Evolutionary conservation across 352 stramenopile species (phyloP).

Genomic region (Phytophthora citricola): DNA sequence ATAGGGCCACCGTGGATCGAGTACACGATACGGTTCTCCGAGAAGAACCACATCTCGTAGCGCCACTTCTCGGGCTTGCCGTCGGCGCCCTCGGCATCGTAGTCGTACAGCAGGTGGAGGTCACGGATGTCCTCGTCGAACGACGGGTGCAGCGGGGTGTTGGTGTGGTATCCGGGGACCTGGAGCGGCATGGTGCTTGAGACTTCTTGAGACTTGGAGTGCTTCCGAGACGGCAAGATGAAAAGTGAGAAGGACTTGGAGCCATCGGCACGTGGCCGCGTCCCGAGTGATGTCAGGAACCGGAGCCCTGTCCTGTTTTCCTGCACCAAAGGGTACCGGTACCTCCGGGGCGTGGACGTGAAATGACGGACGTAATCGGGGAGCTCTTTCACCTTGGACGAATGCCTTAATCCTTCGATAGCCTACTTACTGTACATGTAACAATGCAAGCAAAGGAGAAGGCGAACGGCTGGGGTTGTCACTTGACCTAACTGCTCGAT

Average conservation of each 20-base stretch:
- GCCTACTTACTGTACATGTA: not conserved
- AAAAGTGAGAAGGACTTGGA: constrained; percentile 30
- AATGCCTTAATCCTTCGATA: not conserved
- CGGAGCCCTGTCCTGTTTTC: constrained; percentile 14
- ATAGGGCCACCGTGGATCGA: constrained; percentile 65
- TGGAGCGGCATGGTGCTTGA: constrained; percentile 39
- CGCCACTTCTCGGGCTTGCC: constrained; percentile 62
- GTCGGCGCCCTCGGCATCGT: constrained; percentile 47
- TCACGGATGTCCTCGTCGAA: constrained; percentile 66
- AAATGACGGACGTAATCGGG: constrained; percentile 24
- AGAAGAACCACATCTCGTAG: constrained; percentile 74
- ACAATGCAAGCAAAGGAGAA: not conserved
- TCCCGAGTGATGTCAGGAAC: constrained; percentile 1
- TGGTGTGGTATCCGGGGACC: constrained; percentile 63
- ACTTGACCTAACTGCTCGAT: constrained; percentile 5
- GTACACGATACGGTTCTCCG: constrained; percentile 62
- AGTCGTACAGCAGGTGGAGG: constrained; percentile 63
- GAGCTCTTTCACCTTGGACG: constrained; percentile 2
- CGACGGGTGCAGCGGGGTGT: constrained; percentile 58
- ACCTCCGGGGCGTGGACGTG: constrained; percentile 29
- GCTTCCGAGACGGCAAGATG: constrained; percentile 32
- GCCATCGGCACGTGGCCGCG: constrained; percentile 21
- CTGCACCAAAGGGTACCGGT: constrained; percentile 4
- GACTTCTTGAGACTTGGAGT: constrained; percentile 26
- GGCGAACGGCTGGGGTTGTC: constrained; percentile 17